A percentile compares a stretch with the other conserved stretches of the same genome.
phyloP scores from a whole-genome alignment of 495 filamentous ascomycete genomes.

The Aspergillus baeticus region DNA sequence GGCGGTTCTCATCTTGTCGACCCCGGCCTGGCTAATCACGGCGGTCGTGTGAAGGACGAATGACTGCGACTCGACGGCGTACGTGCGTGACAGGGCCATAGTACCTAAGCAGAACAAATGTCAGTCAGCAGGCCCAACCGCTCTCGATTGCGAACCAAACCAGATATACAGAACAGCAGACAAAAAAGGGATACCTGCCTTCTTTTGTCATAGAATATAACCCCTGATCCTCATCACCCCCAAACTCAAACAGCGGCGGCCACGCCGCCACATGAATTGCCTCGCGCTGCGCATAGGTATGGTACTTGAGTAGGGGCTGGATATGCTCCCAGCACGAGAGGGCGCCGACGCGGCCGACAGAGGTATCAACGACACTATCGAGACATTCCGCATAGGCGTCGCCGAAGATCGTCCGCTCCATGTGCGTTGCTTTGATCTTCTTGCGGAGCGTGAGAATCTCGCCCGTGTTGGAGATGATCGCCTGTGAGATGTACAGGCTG shows the following conservation, averaged over 20 bases:
- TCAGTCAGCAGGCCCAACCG: too few species aligned
- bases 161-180: too few species aligned
- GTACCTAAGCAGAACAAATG: too few species aligned
- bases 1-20: background rate
- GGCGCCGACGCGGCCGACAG: slow-evolving; percentile 44
- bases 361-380: slow-evolving; percentile 40
- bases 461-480: slow-evolving; percentile 47
- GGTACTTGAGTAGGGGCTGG: too few species aligned
- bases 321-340: slow-evolving; percentile 57
- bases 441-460: slow-evolving; percentile 42
- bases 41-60: background rate
- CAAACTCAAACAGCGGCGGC: too few species aligned
- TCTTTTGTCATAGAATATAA: too few species aligned
- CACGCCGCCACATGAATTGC: too few species aligned
- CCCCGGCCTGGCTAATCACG: background rate
- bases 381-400: slow-evolving; percentile 40
- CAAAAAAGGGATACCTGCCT: too few species aligned
- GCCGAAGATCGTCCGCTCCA: slow-evolving; percentile 62
- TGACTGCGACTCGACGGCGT: background rate
- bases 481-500: slow-evolving; percentile 58
- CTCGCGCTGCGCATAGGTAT: too few species aligned
- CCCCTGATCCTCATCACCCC: too few species aligned
- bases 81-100: background rate
- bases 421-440: slow-evolving; percentile 62
- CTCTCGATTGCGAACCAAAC: too few species aligned